Conservation (phyloP, 441 rosid genomes). For the Croton laevigatus region DNA sequence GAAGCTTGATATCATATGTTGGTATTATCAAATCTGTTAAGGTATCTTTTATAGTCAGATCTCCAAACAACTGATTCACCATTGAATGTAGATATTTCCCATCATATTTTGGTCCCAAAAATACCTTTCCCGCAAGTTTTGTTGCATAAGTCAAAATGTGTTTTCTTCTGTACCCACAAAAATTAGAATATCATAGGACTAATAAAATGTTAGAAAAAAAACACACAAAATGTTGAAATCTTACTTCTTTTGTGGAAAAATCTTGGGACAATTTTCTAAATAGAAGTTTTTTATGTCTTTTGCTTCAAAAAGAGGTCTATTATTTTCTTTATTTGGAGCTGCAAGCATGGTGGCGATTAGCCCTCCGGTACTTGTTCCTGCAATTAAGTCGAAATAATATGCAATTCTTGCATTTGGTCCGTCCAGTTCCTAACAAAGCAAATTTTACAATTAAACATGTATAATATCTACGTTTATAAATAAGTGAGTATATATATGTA, state of each 20-base stretch:
- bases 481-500: no score
- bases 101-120: slow-evolving; percentile 32
- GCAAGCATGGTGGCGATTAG: slow-evolving; percentile 52
- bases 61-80: slow-evolving; percentile 25
- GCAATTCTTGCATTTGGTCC: slow-evolving; percentile 45
- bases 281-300: slow-evolving; percentile 44
- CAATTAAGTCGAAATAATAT: slow-evolving; percentile 49
- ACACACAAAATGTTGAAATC: no score
- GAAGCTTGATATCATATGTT: slow-evolving; percentile 37
- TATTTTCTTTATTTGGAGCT: slow-evolving; percentile 36
- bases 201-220: background rate
- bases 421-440: slow-evolving; percentile 35
- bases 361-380: slow-evolving; percentile 57
- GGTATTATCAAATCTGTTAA: slow-evolving; percentile 42
- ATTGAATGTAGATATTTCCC: slow-evolving; percentile 25
- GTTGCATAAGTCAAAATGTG: slow-evolving; percentile 11
- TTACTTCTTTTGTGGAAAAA: slow-evolving; percentile 41
- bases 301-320: slow-evolving; percentile 41
- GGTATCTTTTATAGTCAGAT: slow-evolving; percentile 26
- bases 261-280: slow-evolving; percentile 33
- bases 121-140: background rate
- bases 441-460: background rate
- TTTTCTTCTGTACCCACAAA: background rate
- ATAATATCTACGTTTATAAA: no score
- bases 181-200: no score